Percentiles rank a stretch among this genome's conserved stretches.
Evolutionary conservation across 2,329 filamentous ascomycete genomes (phyloP).

Genomic region (Sarocladium kiliense): DNA sequence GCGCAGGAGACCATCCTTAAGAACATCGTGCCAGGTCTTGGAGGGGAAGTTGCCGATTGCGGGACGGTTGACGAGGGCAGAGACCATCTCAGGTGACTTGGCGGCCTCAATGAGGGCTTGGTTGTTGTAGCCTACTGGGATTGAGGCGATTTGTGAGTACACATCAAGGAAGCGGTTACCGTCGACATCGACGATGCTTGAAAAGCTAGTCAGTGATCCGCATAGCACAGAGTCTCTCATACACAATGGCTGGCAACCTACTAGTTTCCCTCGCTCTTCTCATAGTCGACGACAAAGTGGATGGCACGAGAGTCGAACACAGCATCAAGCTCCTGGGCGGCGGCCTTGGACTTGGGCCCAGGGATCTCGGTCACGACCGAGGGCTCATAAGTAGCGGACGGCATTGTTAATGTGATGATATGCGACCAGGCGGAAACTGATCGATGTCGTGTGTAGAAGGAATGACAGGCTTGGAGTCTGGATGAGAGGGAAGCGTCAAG

Average conservation of each 20-base stretch:
- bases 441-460: no score
- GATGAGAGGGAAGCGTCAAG: no score
- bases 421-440: slow-evolving; percentile 20
- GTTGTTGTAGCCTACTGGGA: slow-evolving; percentile 81
- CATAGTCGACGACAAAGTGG: slow-evolving; percentile 48
- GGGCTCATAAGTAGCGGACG: slow-evolving; percentile 24
- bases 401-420: slow-evolving; percentile 21
- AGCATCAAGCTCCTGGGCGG: slow-evolving; percentile 36
- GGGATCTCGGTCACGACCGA: slow-evolving; percentile 32
- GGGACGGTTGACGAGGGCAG: slow-evolving; percentile 71
- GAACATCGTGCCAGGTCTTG: slow-evolving; percentile 66
- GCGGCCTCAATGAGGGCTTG: slow-evolving; percentile 60
- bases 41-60: slow-evolving; percentile 78
- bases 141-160: slow-evolving; percentile 77
- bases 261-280: slow-evolving; percentile 48
- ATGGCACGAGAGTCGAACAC: slow-evolving; percentile 48
- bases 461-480: no score
- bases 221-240: neutral
- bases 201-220: neutral
- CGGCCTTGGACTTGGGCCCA: slow-evolving; percentile 33
- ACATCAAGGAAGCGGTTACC: slow-evolving; percentile 46
- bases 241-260: slow-evolving; percentile 11
- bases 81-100: slow-evolving; percentile 65
- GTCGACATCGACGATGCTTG: slow-evolving; percentile 42
- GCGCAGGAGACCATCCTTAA: slow-evolving; percentile 65